Conservation (phyloP, 805 yeast genomes). For the Kregervanrija fluxuum region DNA sequence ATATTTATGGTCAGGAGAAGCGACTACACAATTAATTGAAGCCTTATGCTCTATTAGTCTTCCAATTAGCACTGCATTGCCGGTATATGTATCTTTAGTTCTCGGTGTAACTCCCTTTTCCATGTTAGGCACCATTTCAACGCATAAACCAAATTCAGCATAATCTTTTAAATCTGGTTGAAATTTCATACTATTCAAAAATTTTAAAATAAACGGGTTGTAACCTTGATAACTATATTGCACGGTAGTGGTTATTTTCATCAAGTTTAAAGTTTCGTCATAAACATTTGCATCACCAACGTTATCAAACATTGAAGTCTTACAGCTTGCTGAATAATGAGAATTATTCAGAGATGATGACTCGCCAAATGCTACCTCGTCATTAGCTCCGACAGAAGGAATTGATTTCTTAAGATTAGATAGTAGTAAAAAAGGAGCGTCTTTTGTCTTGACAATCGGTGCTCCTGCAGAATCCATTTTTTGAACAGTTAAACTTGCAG, state of each 20-base stretch:
- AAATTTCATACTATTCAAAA: slow-evolving; percentile 44
- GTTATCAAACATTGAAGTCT: slow-evolving; percentile 13
- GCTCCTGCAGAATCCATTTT: slow-evolving; percentile 5
- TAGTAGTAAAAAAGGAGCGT: neutral
- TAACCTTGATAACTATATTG: slow-evolving; percentile 59
- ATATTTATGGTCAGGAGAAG: slow-evolving; percentile 54
- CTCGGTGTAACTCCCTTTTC: slow-evolving; percentile 3
- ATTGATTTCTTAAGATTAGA: slow-evolving; percentile 3
- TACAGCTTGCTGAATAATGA: neutral
- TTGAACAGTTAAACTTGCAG: neutral
- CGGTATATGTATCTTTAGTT: slow-evolving; percentile 34
- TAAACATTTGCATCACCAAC: slow-evolving; percentile 15
- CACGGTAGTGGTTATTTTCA: slow-evolving; percentile 21
- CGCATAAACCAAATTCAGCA: slow-evolving; percentile 55
- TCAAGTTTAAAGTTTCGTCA: slow-evolving; percentile 21
- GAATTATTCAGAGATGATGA: slow-evolving; percentile 4
- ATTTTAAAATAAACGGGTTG: slow-evolving; percentile 55
- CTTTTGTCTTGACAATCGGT: neutral
- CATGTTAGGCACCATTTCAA: slow-evolving; percentile 6
- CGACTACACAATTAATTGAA: slow-evolving; percentile 47
- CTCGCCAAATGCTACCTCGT: slow-evolving; percentile 19
- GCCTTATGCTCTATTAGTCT: slow-evolving; percentile 57
- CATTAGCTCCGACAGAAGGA: slow-evolving; percentile 10
- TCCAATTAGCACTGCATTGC: slow-evolving; percentile 37
- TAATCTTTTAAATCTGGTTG: slow-evolving; percentile 55